A percentile compares a stretch with the other conserved stretches of the same genome.
Evolutionary conservation across 306 rosid species (phyloP).

Genomic region (Albizia julibrissin): DNA sequence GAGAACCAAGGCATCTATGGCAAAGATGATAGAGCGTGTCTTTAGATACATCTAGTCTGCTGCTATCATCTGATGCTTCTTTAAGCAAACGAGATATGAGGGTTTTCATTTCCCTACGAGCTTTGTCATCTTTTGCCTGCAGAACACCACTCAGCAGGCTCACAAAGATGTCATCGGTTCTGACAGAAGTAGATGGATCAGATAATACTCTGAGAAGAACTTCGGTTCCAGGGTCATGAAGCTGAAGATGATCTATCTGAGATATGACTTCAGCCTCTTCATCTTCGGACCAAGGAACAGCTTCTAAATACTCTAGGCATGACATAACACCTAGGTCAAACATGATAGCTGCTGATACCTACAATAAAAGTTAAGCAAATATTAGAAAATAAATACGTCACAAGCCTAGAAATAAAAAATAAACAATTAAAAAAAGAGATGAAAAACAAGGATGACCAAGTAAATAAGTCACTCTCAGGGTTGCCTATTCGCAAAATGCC

Average conservation of each 20-base stretch:
- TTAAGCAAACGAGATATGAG: constrained; percentile 69
- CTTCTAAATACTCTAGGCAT: constrained; percentile 80
- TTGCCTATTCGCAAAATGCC: not conserved
- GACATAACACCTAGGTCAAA: constrained; percentile 75
- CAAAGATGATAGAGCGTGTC: constrained; percentile 77
- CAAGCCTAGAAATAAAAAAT: not conserved
- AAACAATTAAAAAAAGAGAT: not conserved
- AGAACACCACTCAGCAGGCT: constrained; percentile 66
- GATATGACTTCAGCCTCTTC: constrained; percentile 72
- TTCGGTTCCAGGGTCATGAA: constrained; percentile 47
- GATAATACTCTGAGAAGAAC: constrained; percentile 71
- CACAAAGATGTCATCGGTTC: constrained; percentile 57
- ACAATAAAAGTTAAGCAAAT: constrained; percentile 24
- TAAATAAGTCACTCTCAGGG: not conserved
- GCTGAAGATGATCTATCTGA: constrained; percentile 64
- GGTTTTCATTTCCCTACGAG: constrained; percentile 81
- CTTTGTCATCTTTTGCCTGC: constrained; percentile 85
- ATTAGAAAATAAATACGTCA: not conserved
- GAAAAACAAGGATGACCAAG: not conserved
- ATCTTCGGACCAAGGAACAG: constrained; percentile 84
- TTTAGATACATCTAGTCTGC: constrained; percentile 69
- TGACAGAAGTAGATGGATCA: constrained; percentile 55
- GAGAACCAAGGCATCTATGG: constrained; percentile 71
- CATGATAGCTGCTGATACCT: constrained; percentile 87
- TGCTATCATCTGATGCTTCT: constrained; percentile 47